Evolutionary conservation across 768 basidiomycete species (phyloP), one percentile per base, ranked within the genome.

Genomic region (Pleurotus djamor): DNA sequence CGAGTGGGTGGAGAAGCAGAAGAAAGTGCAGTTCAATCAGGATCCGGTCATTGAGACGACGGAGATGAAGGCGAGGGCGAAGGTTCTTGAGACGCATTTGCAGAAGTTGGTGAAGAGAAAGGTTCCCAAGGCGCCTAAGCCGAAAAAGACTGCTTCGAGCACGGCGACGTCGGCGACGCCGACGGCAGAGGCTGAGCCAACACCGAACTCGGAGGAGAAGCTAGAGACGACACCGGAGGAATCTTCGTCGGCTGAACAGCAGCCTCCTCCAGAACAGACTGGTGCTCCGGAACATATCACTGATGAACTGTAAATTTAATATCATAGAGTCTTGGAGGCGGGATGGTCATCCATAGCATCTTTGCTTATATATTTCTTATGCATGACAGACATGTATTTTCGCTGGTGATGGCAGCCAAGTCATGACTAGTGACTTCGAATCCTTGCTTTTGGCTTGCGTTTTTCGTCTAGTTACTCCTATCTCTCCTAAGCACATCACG

Each of bases 1-100:
- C 63, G 87, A 84, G 58, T 83, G 84, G 73, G 88, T 95, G 12
- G 88, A 91, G 76, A 87, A 85, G 73, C 96, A 97, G 76, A 91
- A 89, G 75, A 72, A 67, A 57, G 82, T 89, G 51, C 82, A 87
- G 72, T 73, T 79, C 69, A 83, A 91, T 65, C 86, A 93, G 68
- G 87, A 97, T 68, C 94, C 95, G 2, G 89, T 89, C n/a, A 84
- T 98, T 35, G 82, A 87, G 73, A 90, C 89, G 52, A 83, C 76
- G 64, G 95, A 98, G 74, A 87, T 98, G 85, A 89, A 88, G 74
- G 86, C 86, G 58, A 80, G 89, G 58, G 90, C 91, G 32, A 91
- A 89, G 80, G 81, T 81, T 47, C 75, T 97, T 37, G 94, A 96
- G 79, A 83, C 76, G 52, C 87, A 87, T 50, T 67, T 92, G 71